A percentile compares a stretch with the other conserved stretches of the same genome.
Conservation (phyloP, 73 alveolate genomes). For the Paramecium tetraurelia region DNA sequence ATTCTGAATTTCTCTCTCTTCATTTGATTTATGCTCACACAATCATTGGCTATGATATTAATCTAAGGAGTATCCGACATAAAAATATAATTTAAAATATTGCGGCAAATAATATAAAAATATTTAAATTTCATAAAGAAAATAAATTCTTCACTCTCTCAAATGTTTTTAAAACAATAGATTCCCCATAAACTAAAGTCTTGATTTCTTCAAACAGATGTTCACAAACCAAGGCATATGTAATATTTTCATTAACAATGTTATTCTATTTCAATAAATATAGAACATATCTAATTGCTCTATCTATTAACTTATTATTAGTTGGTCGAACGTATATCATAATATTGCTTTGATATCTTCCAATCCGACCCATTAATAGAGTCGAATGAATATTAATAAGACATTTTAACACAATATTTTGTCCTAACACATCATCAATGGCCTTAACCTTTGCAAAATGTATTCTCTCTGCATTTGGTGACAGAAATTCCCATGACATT, state of each 20-base stretch:
- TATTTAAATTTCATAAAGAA: neutral
- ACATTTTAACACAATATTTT: constrained; percentile 49
- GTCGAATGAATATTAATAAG: constrained; percentile 59
- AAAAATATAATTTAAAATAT: neutral
- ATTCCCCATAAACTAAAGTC: constrained; percentile 55
- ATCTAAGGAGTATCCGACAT: neutral
- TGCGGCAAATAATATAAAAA: neutral
- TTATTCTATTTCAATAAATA: constrained; percentile 40
- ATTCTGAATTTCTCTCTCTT: neutral
- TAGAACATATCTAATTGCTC: constrained; percentile 57
- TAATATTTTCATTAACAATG: neutral
- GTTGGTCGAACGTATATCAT: constrained; percentile 61
- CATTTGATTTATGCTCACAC: neutral
- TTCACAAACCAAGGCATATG: constrained; percentile 46
- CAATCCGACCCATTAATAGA: constrained; percentile 54
- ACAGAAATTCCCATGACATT: neutral
- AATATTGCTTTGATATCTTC: constrained; percentile 36
- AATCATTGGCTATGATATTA: neutral
- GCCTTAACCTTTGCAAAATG: neutral
- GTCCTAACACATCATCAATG: constrained; percentile 32
- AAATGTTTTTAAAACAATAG: constrained; percentile 44
- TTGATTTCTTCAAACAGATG: constrained; percentile 31
- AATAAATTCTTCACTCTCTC: constrained; percentile 2
- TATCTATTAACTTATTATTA: constrained; percentile 50
- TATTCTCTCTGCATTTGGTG: neutral